A percentile compares a stretch with the other conserved stretches of the same genome.
These are phyloP conservation scores for Xylaria sp. DNA, from an alignment of 495 filamentous ascomycete genomes.

Conservation along the genomic window DNA sequence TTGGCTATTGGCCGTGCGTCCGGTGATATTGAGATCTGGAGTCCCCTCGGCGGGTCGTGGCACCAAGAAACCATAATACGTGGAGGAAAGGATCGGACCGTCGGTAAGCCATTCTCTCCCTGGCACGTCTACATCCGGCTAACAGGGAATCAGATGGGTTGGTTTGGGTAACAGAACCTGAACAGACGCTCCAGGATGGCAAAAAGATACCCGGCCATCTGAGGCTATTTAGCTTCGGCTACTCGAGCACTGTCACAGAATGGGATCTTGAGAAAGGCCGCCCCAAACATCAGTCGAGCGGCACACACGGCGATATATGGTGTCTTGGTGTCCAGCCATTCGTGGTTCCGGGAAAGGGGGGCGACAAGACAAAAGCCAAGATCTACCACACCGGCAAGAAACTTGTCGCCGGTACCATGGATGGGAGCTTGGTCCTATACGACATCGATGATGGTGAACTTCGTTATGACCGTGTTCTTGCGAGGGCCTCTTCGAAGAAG, in stretches of 20 bases:
- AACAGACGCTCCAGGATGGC: slow-evolving; percentile 67
- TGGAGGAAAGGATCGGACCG: slow-evolving; percentile 76
- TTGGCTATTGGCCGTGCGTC: slow-evolving; percentile 92
- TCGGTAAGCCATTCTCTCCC: slow-evolving; percentile 18
- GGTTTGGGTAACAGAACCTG: slow-evolving; percentile 88
- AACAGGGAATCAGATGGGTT: slow-evolving; percentile 79
- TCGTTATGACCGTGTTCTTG: slow-evolving; percentile 70
- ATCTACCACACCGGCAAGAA: slow-evolving; percentile 61
- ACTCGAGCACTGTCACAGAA: slow-evolving; percentile 88
- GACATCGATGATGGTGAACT: slow-evolving; percentile 84
- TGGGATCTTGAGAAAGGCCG: slow-evolving; percentile 85
- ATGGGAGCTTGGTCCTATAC: slow-evolving; percentile 85
- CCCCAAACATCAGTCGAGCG: slow-evolving; percentile 81
- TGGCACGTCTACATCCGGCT: not conserved
- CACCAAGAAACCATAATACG: slow-evolving; percentile 84
- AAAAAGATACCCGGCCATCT: slow-evolving; percentile 72
- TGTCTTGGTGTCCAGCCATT: slow-evolving; percentile 88
- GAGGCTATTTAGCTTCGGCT: slow-evolving; percentile 95
- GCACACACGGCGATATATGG: slow-evolving; percentile 97
- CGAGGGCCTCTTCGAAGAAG: slow-evolving; percentile 77
- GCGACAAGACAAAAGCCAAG: slow-evolving; percentile 30
- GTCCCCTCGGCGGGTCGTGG: slow-evolving; percentile 85
- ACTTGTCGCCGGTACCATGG: slow-evolving; percentile 88
- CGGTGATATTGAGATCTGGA: slow-evolving; percentile 98
- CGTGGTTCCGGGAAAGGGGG: slow-evolving; percentile 29